Evolutionary conservation across 495 filamentous ascomycete species (phyloP), one percentile per base, ranked within the genome.

Genomic region (Penicillium goetzii): DNA sequence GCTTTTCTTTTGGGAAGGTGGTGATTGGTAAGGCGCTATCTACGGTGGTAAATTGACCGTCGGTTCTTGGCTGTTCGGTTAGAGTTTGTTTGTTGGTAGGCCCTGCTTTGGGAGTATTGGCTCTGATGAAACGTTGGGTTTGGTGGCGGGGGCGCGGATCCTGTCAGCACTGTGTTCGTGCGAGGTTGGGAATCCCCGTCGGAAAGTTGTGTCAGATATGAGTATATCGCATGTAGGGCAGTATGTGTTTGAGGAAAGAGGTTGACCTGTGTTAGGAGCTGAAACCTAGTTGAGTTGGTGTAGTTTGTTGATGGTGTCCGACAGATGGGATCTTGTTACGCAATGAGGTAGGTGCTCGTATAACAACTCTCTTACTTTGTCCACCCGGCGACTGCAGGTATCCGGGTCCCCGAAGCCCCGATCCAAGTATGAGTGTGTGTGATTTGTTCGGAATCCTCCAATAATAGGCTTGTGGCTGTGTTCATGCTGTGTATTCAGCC

Each of bases 151-250:
- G 43, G 43, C 43, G 43, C 43, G 43, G 43, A 47, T 25, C 43
- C 58, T 33, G 62, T 71, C 62, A 71, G 68, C 66, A 71, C 66
- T 71, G 60, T 71, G 66, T 71, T 71, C 61, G 66, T 71, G 58
- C 49, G 63, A 66, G 64, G 58, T 11, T 23, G 21, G 10, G 21
- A 21, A 14, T 47, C 10, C 1, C 7, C 10, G n/a, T 21, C 0
- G 40, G 40, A 19, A 19, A 8, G 40, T n/a, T n/a, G 8, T 43
- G n/a, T 43, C 10, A 14, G 34, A 36, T 10, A 2, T 43, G n/a
- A 43, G 40, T 0, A 4, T 14, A 6, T 17, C 1, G 36, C 8
- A 17, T 19, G 41, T 21, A 3, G n/a, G 9, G 10, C 9, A 2
- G 43, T 47, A 21, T 12, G 8, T 21, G 19, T 25, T 25, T 47